phyloP scores from a whole-genome alignment of 2,329 filamentous ascomycete genomes.

The Diaporthe sp. region DNA sequence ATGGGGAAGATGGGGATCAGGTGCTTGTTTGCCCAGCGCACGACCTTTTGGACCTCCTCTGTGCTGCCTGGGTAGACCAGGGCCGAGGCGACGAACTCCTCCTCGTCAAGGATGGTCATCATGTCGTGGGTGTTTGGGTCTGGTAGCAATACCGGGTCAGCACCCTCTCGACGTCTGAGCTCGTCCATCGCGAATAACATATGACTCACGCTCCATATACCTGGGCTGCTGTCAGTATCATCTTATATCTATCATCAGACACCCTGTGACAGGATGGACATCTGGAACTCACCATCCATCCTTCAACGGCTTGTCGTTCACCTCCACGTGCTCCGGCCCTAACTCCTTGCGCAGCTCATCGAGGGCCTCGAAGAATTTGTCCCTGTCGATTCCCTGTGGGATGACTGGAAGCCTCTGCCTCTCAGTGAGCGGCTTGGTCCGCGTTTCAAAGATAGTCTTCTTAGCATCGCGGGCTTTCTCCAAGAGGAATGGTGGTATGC shows the following conservation, averaged over 20 bases:
- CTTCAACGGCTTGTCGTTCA: slow-evolving; percentile 56
- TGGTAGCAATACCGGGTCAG: background rate
- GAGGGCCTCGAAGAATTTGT: slow-evolving; percentile 46
- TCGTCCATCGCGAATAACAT: background rate
- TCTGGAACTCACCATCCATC: slow-evolving; percentile 54
- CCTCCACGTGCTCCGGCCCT: slow-evolving; percentile 54
- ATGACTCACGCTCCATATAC: slow-evolving; percentile 42
- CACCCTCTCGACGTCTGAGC: slow-evolving; percentile 28
- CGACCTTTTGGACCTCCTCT: slow-evolving; percentile 51
- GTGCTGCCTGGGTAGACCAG: slow-evolving; percentile 52
- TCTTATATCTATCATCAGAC: background rate
- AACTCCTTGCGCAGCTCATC: slow-evolving; percentile 53
- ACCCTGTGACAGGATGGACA: background rate
- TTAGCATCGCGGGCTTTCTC: slow-evolving; percentile 54
- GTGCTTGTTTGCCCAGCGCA: slow-evolving; percentile 52
- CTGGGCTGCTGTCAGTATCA: background rate
- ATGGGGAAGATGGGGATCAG: slow-evolving; percentile 54
- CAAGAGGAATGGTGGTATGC: slow-evolving; percentile 54
- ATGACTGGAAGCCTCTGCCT: slow-evolving; percentile 51
- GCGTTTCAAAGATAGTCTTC: slow-evolving; percentile 50
- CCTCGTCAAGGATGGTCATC: slow-evolving; percentile 55
- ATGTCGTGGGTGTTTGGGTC: slow-evolving; percentile 52
- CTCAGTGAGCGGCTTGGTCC: slow-evolving; percentile 49
- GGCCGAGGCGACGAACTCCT: slow-evolving; percentile 58
- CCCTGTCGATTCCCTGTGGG: slow-evolving; percentile 54